phyloP scores from a whole-genome alignment of 148 eudicot genomes.

The Gaultheria prostrata region DNA sequence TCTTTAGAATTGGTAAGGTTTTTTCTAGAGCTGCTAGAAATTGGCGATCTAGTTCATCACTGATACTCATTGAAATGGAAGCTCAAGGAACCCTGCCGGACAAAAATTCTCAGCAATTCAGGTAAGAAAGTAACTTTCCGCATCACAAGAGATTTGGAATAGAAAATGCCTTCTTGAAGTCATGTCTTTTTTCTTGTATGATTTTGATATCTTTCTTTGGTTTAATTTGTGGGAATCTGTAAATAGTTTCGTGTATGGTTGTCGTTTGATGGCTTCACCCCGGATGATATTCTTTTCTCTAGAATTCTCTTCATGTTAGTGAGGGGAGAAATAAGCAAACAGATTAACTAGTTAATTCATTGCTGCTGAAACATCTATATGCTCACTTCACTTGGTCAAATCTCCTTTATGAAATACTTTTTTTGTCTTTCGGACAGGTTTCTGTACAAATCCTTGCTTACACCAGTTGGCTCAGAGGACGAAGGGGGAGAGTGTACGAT shows the following conservation, averaged over 20 bases:
- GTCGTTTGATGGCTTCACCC: background rate
- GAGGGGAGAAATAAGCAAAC: background rate
- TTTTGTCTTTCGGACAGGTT: background rate
- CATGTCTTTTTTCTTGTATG: background rate
- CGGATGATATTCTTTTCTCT: background rate
- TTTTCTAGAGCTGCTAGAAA: conserved; percentile 49
- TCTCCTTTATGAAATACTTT: background rate
- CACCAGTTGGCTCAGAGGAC: conserved; percentile 25
- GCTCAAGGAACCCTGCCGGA: conserved; percentile 29
- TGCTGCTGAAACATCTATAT: background rate
- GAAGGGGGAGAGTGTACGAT: conserved; percentile 26
- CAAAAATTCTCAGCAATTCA: conserved; percentile 41
- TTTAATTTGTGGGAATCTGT: background rate
- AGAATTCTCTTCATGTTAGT: background rate
- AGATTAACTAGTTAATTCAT: background rate
- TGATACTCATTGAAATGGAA: conserved; percentile 30
- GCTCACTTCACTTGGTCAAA: background rate
- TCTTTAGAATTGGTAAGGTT: conserved; percentile 54
- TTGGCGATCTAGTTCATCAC: conserved; percentile 25
- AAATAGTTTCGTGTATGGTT: background rate
- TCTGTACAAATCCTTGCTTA: conserved; percentile 1
- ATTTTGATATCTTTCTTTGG: background rate
- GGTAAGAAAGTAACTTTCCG: conserved; percentile 31
- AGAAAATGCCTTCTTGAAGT: background rate
- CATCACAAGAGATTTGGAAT: background rate